Evolutionary conservation across 257 asterid genomes (phyloP).

Genomic region (Gynochthodes officinalis): DNA sequence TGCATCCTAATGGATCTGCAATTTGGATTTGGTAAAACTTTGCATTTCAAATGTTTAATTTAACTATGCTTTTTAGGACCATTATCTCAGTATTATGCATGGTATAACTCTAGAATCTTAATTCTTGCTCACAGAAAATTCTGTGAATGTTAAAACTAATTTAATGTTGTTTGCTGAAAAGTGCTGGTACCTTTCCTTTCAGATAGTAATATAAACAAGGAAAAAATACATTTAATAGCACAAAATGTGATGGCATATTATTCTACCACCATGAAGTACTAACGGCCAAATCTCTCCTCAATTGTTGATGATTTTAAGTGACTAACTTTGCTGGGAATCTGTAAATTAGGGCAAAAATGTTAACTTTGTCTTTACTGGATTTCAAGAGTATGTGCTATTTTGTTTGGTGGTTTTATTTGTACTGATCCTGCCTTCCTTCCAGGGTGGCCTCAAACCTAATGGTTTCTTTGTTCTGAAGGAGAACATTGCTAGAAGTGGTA

Average conservation of each 20-base stretch:
- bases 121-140: neutral
- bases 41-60: neutral
- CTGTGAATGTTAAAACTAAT: neutral
- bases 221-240: neutral
- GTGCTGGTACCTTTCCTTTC: neutral
- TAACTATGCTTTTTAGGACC: neutral
- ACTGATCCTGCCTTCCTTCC: conserved; percentile 21
- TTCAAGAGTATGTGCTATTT: neutral
- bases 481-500: conserved; percentile 84
- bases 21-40: neutral
- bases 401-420: neutral
- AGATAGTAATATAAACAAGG: neutral
- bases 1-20: neutral
- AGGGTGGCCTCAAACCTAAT: conserved; percentile 85
- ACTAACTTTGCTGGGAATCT: neutral
- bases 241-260: neutral
- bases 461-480: conserved; percentile 88
- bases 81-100: neutral
- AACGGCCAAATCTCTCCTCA: neutral
- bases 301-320: neutral
- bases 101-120: neutral
- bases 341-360: neutral
- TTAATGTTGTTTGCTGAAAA: neutral
- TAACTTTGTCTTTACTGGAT: neutral
- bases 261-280: neutral